Evolutionary conservation across 139 green algal genomes (phyloP).

Genomic region (Gonium pectorale): DNA sequence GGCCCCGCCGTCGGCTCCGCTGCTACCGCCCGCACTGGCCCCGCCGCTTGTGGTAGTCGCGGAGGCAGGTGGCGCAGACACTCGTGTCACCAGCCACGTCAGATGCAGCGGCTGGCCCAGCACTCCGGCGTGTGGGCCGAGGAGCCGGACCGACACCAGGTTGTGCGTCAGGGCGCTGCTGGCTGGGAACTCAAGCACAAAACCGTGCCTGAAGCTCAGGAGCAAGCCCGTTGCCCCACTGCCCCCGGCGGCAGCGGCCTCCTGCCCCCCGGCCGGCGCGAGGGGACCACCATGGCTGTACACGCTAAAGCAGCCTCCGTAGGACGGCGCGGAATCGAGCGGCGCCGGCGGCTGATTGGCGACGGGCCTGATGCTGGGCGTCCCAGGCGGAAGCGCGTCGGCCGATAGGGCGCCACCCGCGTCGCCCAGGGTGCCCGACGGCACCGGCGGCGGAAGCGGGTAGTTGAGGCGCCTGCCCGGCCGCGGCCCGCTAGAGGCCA

Average conservation of each 20-base stretch:
- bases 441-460: no score
- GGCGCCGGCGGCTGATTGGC: no score
- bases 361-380: no score
- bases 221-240: no score
- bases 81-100: constrained; percentile 33
- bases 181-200: constrained; percentile 41
- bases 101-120: constrained; percentile 33
- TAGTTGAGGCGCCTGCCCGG: no score
- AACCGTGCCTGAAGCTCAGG: constrained; percentile 17
- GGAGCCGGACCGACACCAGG: constrained; percentile 36
- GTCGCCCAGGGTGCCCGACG: no score
- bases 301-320: constrained; percentile 6
- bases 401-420: no score
- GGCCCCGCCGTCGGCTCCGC: background rate
- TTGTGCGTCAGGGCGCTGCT: constrained; percentile 14
- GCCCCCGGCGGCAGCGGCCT: no score
- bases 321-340: no score
- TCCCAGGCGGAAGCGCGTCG: no score
- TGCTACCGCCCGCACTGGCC: background rate
- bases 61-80: background rate
- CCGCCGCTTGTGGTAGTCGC: background rate
- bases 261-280: background rate
- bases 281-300: constrained; percentile 33
- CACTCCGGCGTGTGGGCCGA: constrained; percentile 15
- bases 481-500: no score